phyloP scores from a whole-genome alignment of 2,329 filamentous ascomycete species.

The Chrysoporthe puriensis region DNA sequence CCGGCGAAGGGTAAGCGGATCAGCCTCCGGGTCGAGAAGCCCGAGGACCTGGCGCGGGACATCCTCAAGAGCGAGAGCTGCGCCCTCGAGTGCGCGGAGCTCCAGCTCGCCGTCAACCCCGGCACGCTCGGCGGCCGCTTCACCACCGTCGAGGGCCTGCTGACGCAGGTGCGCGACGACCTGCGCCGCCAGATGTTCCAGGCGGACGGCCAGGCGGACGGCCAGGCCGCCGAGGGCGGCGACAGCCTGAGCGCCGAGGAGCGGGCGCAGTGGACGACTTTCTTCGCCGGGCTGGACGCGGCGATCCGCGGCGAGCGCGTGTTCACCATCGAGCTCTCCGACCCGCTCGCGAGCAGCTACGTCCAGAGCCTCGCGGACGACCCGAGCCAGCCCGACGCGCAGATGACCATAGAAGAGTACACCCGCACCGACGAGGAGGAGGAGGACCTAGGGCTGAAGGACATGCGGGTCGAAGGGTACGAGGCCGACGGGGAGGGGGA shows the following conservation, averaged over 20 bases:
- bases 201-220: constrained; percentile 69
- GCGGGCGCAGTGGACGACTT: constrained; percentile 74
- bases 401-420: constrained; percentile 82
- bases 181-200: constrained; percentile 88
- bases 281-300: constrained; percentile 76
- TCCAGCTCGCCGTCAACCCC: constrained; percentile 84
- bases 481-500: constrained; percentile 46
- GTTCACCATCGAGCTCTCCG: constrained; percentile 82
- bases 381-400: constrained; percentile 69
- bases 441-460: constrained; percentile 85
- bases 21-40: constrained; percentile 70
- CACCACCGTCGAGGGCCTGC: constrained; percentile 92
- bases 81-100: constrained; percentile 81
- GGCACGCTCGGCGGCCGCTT: constrained; percentile 95
- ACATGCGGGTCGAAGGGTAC: constrained; percentile 94
- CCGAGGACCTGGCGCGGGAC: constrained; percentile 81
- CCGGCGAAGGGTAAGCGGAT: constrained; percentile 86
- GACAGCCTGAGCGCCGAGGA: constrained; percentile 74
- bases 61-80: constrained; percentile 97
- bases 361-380: constrained; percentile 87
- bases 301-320: constrained; percentile 80
- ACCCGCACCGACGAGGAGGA: constrained; percentile 88
- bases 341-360: constrained; percentile 91
- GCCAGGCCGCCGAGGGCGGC: constrained; percentile 68
- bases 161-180: constrained; percentile 91